phyloP scores from a whole-genome alignment of 2,329 filamentous ascomycete species.

The Thelonectria olida region DNA sequence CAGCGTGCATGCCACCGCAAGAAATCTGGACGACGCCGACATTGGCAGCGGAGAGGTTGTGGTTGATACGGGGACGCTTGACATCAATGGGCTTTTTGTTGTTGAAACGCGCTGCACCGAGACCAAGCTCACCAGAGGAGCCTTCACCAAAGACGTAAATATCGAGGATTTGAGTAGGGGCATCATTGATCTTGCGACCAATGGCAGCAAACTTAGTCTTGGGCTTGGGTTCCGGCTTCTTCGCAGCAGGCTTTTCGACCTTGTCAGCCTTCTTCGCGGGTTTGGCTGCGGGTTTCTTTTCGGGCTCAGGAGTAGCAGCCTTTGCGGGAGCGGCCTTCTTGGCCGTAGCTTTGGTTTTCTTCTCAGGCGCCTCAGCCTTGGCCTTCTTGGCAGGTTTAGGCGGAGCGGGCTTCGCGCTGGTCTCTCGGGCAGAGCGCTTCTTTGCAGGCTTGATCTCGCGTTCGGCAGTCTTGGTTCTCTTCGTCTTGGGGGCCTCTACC shows the following conservation, averaged over 20 bases:
- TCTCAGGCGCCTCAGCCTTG: slow-evolving; percentile 30
- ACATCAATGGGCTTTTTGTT: slow-evolving; percentile 73
- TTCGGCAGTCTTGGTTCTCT: slow-evolving; percentile 38
- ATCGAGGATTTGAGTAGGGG: slow-evolving; percentile 71
- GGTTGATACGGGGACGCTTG: slow-evolving; percentile 85
- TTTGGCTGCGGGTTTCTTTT: slow-evolving; percentile 24
- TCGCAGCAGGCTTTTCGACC: slow-evolving; percentile 18
- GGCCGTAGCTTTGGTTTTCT: slow-evolving; percentile 37
- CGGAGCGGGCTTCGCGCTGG: slow-evolving; percentile 32
- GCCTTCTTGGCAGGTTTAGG: slow-evolving; percentile 34
- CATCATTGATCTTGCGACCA: slow-evolving; percentile 76
- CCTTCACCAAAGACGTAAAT: slow-evolving; percentile 86
- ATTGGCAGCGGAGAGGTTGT: slow-evolving; percentile 67
- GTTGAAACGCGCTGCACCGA: slow-evolving; percentile 73
- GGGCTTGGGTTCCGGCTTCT: slow-evolving; percentile 43
- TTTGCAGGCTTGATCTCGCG: slow-evolving; percentile 40
- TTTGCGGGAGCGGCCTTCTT: slow-evolving; percentile 55
- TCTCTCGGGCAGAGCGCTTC: slow-evolving; percentile 37
- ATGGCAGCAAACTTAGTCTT: slow-evolving; percentile 56
- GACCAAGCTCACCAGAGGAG: slow-evolving; percentile 81
- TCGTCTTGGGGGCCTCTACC: slow-evolving; percentile 39
- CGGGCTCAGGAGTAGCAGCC: slow-evolving; percentile 26
- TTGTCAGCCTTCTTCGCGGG: slow-evolving; percentile 29
- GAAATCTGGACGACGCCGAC: slow-evolving; percentile 81
- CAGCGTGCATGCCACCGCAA: slow-evolving; percentile 83